A percentile compares a stretch with the other conserved stretches of the same genome.
Conservation (phyloP, 345 rosid species). For the Draba incana region DNA sequence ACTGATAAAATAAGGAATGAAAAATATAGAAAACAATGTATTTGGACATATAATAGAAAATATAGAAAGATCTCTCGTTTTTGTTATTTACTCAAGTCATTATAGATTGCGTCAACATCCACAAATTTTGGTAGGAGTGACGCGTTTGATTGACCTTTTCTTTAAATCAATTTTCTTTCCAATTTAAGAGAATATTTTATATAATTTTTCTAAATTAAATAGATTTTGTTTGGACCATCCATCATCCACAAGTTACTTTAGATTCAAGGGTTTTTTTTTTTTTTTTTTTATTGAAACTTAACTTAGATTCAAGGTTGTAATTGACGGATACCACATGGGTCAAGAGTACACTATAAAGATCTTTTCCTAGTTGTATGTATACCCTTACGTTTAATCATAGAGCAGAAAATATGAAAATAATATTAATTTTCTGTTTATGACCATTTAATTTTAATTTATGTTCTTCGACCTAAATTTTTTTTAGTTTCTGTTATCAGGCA, state of each 20-base stretch:
- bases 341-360: not conserved
- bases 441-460: too few species aligned
- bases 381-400: too few species aligned
- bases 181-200: not conserved
- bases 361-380: not conserved
- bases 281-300: too few species aligned
- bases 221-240: not conserved
- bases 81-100: constrained; percentile 19
- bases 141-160: constrained; percentile 29
- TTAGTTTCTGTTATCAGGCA: too few species aligned
- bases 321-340: constrained; percentile 20
- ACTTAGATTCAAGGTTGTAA: constrained; percentile 20
- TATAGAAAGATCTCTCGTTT: not conserved
- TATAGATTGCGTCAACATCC: constrained; percentile 17
- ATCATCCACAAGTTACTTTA: constrained; percentile 9
- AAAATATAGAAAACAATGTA: not conserved
- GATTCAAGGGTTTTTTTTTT: too few species aligned
- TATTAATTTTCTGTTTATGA: too few species aligned
- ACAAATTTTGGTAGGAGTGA: not conserved
- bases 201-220: not conserved
- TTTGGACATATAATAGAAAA: not conserved
- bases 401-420: too few species aligned
- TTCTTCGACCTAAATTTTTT: too few species aligned
- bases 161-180: constrained; percentile 9
- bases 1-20: not conserved